A percentile compares a stretch with the other conserved stretches of the same genome.
Evolutionary conservation across 371 early-diverging fungal species (phyloP).

Genomic region (Apophysomyces ossiformis): DNA sequence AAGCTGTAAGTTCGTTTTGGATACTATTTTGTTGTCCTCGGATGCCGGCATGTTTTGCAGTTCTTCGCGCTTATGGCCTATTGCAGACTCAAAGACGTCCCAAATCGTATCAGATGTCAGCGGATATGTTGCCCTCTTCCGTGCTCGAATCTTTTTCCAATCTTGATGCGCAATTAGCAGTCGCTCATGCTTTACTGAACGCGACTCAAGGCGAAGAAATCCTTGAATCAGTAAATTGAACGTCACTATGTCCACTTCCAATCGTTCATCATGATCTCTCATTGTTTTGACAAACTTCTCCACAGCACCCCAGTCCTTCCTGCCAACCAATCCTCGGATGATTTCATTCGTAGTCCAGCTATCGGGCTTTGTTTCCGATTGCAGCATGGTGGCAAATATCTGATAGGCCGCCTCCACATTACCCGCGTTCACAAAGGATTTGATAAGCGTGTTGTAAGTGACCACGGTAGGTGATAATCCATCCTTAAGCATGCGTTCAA

Average conservation of each 20-base stretch:
- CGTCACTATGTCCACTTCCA: slow-evolving; percentile 31
- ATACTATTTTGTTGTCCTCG: neutral
- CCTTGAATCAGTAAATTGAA: slow-evolving; percentile 46
- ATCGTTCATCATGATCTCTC: slow-evolving; percentile 2
- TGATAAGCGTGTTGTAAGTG: slow-evolving; percentile 83
- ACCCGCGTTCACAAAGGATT: slow-evolving; percentile 68
- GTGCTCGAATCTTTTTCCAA: slow-evolving; percentile 18
- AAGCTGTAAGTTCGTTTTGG: neutral
- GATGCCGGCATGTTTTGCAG: neutral
- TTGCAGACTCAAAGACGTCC: slow-evolving; percentile 39
- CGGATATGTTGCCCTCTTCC: slow-evolving; percentile 17
- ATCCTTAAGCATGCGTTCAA: slow-evolving; percentile 26
- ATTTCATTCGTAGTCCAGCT: slow-evolving; percentile 37
- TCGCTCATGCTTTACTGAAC: slow-evolving; percentile 11
- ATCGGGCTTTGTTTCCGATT: slow-evolving; percentile 28
- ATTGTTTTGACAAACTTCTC: slow-evolving; percentile 28
- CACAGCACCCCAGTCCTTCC: slow-evolving; percentile 33
- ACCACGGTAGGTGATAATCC: slow-evolving; percentile 73
- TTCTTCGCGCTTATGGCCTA: slow-evolving; percentile 26
- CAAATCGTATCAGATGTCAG: slow-evolving; percentile 34
- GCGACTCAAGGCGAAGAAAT: slow-evolving; percentile 36
- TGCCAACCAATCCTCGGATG: slow-evolving; percentile 38
- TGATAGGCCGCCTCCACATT: slow-evolving; percentile 54
- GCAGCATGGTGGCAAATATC: slow-evolving; percentile 32
- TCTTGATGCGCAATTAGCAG: slow-evolving; percentile 19